These are phyloP conservation scores for Vitis amurensis DNA, from an alignment of 164 flowering plant species.

Conservation along the genomic window DNA sequence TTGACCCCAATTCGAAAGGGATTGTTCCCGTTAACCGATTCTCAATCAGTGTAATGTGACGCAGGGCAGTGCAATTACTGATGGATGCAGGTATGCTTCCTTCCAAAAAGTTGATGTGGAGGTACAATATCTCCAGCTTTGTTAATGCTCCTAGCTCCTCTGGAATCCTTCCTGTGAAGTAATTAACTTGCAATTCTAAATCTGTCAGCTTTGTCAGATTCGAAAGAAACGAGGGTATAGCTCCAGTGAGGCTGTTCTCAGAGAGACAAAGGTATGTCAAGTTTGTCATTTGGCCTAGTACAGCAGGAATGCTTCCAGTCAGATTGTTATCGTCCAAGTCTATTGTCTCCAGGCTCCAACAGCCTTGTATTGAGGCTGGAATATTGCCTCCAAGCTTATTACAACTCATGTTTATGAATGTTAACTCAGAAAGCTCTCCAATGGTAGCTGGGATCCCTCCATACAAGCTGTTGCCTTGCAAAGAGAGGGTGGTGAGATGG, in stretches of 20 bases:
- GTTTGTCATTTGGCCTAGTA: constrained; percentile 11
- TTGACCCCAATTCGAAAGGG: constrained; percentile 15
- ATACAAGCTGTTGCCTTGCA: constrained; percentile 11
- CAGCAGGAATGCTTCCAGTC: constrained; percentile 19
- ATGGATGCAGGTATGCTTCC: constrained; percentile 17
- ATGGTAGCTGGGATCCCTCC: constrained; percentile 12
- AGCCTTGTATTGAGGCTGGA: too few species aligned
- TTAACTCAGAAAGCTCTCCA: constrained; percentile 5
- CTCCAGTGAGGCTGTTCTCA: constrained; percentile 8
- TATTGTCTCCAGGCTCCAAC: background rate
- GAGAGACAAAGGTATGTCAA: constrained; percentile 9
- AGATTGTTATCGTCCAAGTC: background rate
- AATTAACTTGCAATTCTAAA: background rate
- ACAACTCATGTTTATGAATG: background rate
- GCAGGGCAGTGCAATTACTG: constrained; percentile 12
- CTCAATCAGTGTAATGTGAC: background rate
- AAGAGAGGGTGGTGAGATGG: constrained; percentile 12
- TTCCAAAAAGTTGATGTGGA: constrained; percentile 7
- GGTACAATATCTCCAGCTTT: constrained; percentile 16
- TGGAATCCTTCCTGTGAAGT: constrained; percentile 17
- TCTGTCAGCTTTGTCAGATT: constrained; percentile 11
- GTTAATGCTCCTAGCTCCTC: constrained; percentile 6
- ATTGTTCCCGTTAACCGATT: constrained; percentile 14
- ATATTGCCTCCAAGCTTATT: background rate
- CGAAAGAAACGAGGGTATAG: constrained; percentile 3